Conservation (phyloP, 805 yeast genomes). For the Kregervanrija pseudodelftensis region DNA sequence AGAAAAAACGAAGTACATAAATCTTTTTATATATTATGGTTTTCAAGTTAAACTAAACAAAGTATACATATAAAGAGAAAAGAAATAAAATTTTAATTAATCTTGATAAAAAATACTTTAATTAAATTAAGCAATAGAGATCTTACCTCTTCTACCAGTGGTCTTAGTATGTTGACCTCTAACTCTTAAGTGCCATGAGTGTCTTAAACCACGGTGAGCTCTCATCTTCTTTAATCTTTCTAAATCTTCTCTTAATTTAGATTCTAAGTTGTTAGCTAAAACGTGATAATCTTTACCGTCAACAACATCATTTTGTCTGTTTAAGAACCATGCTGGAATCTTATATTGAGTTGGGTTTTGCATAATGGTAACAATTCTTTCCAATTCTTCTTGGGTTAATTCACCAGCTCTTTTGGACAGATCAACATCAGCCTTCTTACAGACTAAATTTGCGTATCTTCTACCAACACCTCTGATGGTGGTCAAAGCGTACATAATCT, state of each 20-base stretch:
- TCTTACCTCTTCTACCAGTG: slow-evolving; percentile 92
- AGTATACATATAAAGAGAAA: neutral
- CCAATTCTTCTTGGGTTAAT: slow-evolving; percentile 99
- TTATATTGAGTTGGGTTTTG: slow-evolving; percentile 99
- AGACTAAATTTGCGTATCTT: slow-evolving; percentile 99
- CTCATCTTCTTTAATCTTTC: slow-evolving; percentile 99
- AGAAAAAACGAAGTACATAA: no score
- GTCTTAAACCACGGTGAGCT: slow-evolving; percentile 99
- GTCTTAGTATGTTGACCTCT: slow-evolving; percentile 99
- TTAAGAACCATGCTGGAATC: slow-evolving; percentile 99
- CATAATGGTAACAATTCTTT: slow-evolving; percentile 99
- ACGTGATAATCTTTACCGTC: slow-evolving; percentile 99
- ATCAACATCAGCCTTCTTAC: slow-evolving; percentile 99
- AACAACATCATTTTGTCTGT: slow-evolving; percentile 97
- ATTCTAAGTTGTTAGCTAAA: slow-evolving; percentile 97
- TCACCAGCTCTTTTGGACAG: slow-evolving; percentile 99
- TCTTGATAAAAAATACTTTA: neutral
- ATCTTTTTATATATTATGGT: no score
- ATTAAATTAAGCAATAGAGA: slow-evolving; percentile 28
- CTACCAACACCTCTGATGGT: slow-evolving; percentile 99
- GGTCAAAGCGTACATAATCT: slow-evolving; percentile 99
- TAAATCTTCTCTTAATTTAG: slow-evolving; percentile 98
- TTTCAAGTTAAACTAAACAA: neutral
- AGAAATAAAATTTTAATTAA: neutral
- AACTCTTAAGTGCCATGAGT: slow-evolving; percentile 99